A percentile compares a stretch with the other conserved stretches of the same genome.
phyloP scores from a whole-genome alignment of 208 protist genomes.

The Leishmania tropica region DNA sequence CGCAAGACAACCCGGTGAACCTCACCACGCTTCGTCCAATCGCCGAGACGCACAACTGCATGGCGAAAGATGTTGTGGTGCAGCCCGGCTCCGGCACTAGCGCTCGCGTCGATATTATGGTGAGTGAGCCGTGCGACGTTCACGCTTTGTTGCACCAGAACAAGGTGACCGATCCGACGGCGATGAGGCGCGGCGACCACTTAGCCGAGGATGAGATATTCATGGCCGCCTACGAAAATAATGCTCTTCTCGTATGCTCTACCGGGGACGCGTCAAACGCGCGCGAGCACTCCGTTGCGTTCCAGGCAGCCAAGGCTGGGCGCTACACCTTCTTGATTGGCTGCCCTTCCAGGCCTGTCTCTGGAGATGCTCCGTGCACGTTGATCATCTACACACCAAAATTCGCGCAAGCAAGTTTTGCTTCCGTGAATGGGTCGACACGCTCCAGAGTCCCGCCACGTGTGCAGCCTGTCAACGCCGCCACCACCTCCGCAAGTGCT shows the following conservation, averaged over 20 bases:
- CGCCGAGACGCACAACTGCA: conserved; percentile 41
- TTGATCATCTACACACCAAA: conserved; percentile 64
- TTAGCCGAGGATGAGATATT: conserved; percentile 61
- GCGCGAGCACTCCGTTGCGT: conserved; percentile 69
- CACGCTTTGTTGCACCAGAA: conserved; percentile 74
- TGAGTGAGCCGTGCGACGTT: conserved; percentile 58
- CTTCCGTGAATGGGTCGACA: conserved; percentile 35
- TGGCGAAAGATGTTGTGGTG: conserved; percentile 40
- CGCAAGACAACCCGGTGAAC: conserved; percentile 51
- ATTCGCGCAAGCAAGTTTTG: conserved; percentile 46
- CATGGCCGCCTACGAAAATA: conserved; percentile 56
- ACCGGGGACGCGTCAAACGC: conserved; percentile 70
- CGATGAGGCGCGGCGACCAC: conserved; percentile 43
- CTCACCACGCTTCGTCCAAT: conserved; percentile 61
- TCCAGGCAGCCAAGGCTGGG: conserved; percentile 37
- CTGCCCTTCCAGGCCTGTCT: conserved; percentile 35
- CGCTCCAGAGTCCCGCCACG: conserved; percentile 38
- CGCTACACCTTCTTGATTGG: conserved; percentile 58
- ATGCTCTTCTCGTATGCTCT: conserved; percentile 38
- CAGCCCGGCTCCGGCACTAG: conserved; percentile 30
- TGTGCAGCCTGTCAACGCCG: conserved; percentile 26
- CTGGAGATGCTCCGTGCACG: conserved; percentile 56
- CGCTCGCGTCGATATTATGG: conserved; percentile 50
- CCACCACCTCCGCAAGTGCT: conserved; percentile 10
- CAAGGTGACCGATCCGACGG: conserved; percentile 41